A percentile compares a stretch with the other conserved stretches of the same genome.
Evolutionary conservation across 257 asterid genomes (phyloP).

Genomic region (Plantago ovata): DNA sequence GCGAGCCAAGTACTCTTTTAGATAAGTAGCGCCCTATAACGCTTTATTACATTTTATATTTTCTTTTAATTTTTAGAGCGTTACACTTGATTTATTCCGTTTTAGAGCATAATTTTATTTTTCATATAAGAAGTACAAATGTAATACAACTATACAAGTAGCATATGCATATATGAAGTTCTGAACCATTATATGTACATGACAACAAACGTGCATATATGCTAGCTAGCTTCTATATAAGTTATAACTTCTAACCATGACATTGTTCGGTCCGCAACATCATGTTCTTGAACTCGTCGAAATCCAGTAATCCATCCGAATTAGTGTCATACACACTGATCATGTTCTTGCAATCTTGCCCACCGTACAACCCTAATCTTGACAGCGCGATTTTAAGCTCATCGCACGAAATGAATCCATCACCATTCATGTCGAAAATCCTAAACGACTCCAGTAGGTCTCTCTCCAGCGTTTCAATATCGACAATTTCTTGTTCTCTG

Average conservation of each 20-base stretch:
- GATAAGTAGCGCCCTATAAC: too few species aligned
- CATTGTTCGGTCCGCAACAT: constrained; percentile 23
- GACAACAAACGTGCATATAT: too few species aligned
- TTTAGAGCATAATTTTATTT: too few species aligned
- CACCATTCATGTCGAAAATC: constrained; percentile 54
- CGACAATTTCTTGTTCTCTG: not conserved
- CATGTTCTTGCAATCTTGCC: constrained; percentile 17
- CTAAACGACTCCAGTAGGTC: constrained; percentile 49
- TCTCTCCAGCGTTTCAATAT: constrained; percentile 6
- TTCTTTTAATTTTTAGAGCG: too few species aligned
- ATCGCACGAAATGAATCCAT: constrained; percentile 52
- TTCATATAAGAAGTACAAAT: too few species aligned
- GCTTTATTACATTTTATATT: too few species aligned
- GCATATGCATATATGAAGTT: too few species aligned
- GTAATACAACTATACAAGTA: too few species aligned
- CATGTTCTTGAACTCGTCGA: constrained; percentile 63
- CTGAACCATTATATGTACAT: too few species aligned
- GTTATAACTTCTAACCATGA: not conserved
- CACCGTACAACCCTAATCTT: constrained; percentile 38
- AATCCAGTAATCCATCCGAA: constrained; percentile 59
- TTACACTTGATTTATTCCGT: too few species aligned
- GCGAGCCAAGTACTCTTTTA: too few species aligned
- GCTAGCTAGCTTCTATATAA: too few species aligned
- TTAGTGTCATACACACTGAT: constrained; percentile 37
- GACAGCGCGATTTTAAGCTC: constrained; percentile 48